Evolutionary conservation across 768 basidiomycete genomes (phyloP).

Genomic region (Pleurotus tuber-regium): DNA sequence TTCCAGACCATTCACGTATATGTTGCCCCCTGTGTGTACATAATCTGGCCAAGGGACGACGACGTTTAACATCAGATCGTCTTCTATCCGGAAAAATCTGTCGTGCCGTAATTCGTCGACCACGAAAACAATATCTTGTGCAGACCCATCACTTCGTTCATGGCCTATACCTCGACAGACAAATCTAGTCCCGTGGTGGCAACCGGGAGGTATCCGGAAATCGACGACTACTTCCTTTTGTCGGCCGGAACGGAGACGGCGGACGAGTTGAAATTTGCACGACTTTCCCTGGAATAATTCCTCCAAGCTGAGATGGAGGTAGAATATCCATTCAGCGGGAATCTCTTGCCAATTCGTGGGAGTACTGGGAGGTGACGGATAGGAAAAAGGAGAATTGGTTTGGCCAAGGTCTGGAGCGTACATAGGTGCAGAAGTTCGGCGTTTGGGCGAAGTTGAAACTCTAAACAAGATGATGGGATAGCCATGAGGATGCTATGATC

Average conservation of each 20-base stretch:
- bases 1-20: slow-evolving; percentile 55
- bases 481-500: background rate
- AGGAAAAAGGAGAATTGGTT: slow-evolving; percentile 32
- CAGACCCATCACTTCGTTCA: slow-evolving; percentile 51
- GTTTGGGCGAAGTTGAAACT: background rate
- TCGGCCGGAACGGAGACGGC: slow-evolving; percentile 46
- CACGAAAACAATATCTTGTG: slow-evolving; percentile 67
- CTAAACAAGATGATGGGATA: too few relatives aligned
- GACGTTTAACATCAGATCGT: slow-evolving; percentile 55
- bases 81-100: slow-evolving; percentile 52
- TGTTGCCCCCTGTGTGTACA: slow-evolving; percentile 44
- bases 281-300: slow-evolving; percentile 57
- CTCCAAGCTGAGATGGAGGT: slow-evolving; percentile 57
- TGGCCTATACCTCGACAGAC: slow-evolving; percentile 65
- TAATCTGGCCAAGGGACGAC: slow-evolving; percentile 55
- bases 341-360: slow-evolving; percentile 37
- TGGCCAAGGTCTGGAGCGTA: slow-evolving; percentile 16
- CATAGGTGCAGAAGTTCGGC: slow-evolving; percentile 6
- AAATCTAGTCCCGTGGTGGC: slow-evolving; percentile 57
- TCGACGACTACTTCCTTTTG: slow-evolving; percentile 56
- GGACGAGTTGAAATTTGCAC: slow-evolving; percentile 59
- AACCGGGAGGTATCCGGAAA: slow-evolving; percentile 60
- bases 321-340: slow-evolving; percentile 66
- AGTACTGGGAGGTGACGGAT: too few relatives aligned
- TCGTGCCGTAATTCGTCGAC: slow-evolving; percentile 58